Conservation (phyloP, 768 basidiomycete species). For the Kwoniella bestiolae region DNA sequence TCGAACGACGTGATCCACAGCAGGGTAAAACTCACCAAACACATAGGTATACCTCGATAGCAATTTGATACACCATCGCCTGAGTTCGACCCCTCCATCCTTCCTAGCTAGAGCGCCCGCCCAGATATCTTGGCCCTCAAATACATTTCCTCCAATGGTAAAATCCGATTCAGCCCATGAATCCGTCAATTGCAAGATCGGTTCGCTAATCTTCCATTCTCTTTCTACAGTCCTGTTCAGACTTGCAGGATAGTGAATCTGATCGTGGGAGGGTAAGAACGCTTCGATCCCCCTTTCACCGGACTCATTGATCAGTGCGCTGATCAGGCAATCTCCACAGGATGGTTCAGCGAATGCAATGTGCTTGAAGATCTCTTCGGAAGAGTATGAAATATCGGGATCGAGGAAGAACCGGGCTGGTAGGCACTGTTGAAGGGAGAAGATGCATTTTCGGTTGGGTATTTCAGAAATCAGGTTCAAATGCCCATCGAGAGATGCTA, state of each 20-base stretch:
- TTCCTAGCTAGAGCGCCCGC: slow-evolving; percentile 5
- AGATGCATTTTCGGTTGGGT: slow-evolving; percentile 19
- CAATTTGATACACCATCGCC: slow-evolving; percentile 50
- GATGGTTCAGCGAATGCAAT: slow-evolving; percentile 45
- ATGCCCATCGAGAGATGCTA: slow-evolving; percentile 55
- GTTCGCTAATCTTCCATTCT: slow-evolving; percentile 39
- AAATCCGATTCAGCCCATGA: slow-evolving; percentile 51
- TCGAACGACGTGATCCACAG: background rate
- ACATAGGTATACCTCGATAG: slow-evolving; percentile 51
- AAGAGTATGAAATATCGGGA: slow-evolving; percentile 9
- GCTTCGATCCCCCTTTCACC: slow-evolving; percentile 47
- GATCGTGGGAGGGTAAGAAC: slow-evolving; percentile 38
- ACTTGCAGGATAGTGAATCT: slow-evolving; percentile 8
- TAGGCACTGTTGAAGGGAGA: slow-evolving; percentile 36
- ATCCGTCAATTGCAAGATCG: slow-evolving; percentile 48
- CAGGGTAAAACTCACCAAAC: slow-evolving; percentile 37
- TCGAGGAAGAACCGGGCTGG: slow-evolving; percentile 32
- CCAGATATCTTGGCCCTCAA: slow-evolving; percentile 40
- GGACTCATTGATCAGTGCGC: slow-evolving; percentile 44
- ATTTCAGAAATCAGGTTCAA: slow-evolving; percentile 32
- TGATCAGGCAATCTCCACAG: slow-evolving; percentile 56
- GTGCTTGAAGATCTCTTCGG: slow-evolving; percentile 48
- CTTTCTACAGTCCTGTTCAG: background rate
- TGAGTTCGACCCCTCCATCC: slow-evolving; percentile 34
- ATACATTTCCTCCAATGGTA: slow-evolving; percentile 29